Base-by-base conservation (phyloP, 2,329 filamentous ascomycete species). In the Pseudopithomyces maydicus region DNA sequence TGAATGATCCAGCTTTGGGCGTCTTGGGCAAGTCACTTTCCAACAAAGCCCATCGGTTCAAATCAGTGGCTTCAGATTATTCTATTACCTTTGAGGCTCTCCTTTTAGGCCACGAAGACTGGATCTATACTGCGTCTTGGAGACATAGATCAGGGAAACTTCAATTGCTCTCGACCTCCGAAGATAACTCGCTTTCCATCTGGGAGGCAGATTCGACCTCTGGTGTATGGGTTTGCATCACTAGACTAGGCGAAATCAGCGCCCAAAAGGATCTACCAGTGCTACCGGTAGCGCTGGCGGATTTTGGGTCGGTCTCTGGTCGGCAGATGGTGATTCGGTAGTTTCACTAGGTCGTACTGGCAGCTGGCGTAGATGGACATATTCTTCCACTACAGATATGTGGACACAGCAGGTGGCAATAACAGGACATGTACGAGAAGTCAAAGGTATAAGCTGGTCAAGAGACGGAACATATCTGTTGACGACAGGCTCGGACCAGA, bases 301-400 rank as follows among this genome's bases (percentile, higher is more conserved):
- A 0, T 97, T 98, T 74, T 99, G 95, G 94, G 92, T 90, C 12
- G 94, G 93, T 0, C 82, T 98, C 0, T 99, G 95, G 95, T 90
- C 90, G 6, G 91, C 92, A 2, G 82, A 88, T 62, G 91, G 91
- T 8, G 80, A 81, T 15, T 86, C 86, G 1, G 88, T 97, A 14
- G 88, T 90, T 4, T 93, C 91, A 58, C 84, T 99, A 17, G 92
- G 94, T 1, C 86, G 94, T 39, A 98, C 94, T 0, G 95, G 95
- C 26, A 95, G 92, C 73, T 99, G 95, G 95, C 84, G 95, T 60
- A 79, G 89, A 52, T 99, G 95, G 95, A 82, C 84, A 23, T 87
- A 88, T 70, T 82, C 89, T 42, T 64, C 73, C 2, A 76, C 78
- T 0, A 77, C 80, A 39, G 88, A 92, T 68, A 80, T 84, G 57